Evolutionary conservation across 2,329 filamentous ascomycete genomes (phyloP), one percentile per base, ranked within the genome.

Genomic region (Hymenoscyphus scutula): DNA sequence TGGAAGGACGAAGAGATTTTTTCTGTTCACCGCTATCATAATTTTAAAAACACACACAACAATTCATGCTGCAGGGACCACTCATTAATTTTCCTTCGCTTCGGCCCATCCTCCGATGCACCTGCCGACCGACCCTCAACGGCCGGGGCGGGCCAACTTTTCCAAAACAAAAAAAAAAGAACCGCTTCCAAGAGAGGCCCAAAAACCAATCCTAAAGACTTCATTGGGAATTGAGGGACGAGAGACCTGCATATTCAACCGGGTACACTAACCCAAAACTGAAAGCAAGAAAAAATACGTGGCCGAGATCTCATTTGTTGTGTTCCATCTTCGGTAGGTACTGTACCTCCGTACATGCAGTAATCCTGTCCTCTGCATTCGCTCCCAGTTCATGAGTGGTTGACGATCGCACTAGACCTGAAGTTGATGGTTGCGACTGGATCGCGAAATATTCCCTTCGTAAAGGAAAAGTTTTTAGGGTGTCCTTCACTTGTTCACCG

Each of bases 1-100:
- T 23, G 17, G 34, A 25, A 30, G 38, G 25, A 2, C 25, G 30
- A 29, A 29, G 45, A 51, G 45, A 51, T 51, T 51, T 51, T 51
- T 51, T 51, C 25, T 63, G 23, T 54, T 65, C 68, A 69, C 68
- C 68, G 68, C 68, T 53, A 62, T 62, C 66, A 58, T 61, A 69
- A 69, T 69, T 58, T 69, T 67, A 68, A 69, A 61, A 23, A 51
- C 41, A 48, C 25, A 38, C 41, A 62, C 56, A 19, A 29, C 17
- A 29, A 37, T 56, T 56, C 53, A 56, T 56, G 53, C 53, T 32
- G 17, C 25, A 56, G 23, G 53, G 27, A 32, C 53, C 29, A 19
- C 27, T 23, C 19, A 23, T 10, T 56, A 11, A 30, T n/a, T 30
- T 37, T 17, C 53, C 27, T 56, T 23, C 53, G 53, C 53, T 32